Conservation (phyloP, 1,284 basidiomycete genomes). For the Exobasidium rhododendri region DNA sequence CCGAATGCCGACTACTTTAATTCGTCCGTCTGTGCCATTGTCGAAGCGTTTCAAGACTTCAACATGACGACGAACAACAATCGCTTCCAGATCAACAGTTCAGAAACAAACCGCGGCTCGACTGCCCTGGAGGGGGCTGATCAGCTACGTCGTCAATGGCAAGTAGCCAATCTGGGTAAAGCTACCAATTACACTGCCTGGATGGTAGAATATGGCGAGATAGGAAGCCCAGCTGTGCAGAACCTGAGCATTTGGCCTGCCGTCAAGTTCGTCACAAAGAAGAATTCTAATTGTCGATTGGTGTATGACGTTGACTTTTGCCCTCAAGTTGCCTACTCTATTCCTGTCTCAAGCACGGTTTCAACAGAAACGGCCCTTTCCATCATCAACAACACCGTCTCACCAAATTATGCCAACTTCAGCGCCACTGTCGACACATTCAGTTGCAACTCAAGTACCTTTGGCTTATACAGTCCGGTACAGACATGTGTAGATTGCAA, state of each 20-base stretch:
- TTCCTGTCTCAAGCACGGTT: slow-evolving; percentile 51
- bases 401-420: slow-evolving; percentile 53
- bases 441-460: slow-evolving; percentile 50
- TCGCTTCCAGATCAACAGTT: slow-evolving; percentile 27
- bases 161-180: slow-evolving; percentile 34
- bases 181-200: slow-evolving; percentile 56
- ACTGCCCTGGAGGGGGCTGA: slow-evolving; percentile 20
- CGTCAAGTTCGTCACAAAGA: slow-evolving; percentile 54
- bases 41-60: slow-evolving; percentile 27
- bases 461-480: slow-evolving; percentile 55
- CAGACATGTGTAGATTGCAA: slow-evolving; percentile 55
- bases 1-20: slow-evolving; percentile 39
- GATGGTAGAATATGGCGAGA: slow-evolving; percentile 42
- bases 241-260: slow-evolving; percentile 27
- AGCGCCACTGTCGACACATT: slow-evolving; percentile 55
- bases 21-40: slow-evolving; percentile 53
- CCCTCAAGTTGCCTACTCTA: slow-evolving; percentile 57
- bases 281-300: slow-evolving; percentile 51
- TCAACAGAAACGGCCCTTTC: slow-evolving; percentile 41
- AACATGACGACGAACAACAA: slow-evolving; percentile 12
- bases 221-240: slow-evolving; percentile 6
- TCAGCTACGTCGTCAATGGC: slow-evolving; percentile 27
- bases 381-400: slow-evolving; percentile 48
- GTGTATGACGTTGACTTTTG: slow-evolving; percentile 55
- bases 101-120: slow-evolving; percentile 36